Base-by-base conservation (phyloP, 192 early-diverging fungal species). In the Coemansia asiatica region DNA sequence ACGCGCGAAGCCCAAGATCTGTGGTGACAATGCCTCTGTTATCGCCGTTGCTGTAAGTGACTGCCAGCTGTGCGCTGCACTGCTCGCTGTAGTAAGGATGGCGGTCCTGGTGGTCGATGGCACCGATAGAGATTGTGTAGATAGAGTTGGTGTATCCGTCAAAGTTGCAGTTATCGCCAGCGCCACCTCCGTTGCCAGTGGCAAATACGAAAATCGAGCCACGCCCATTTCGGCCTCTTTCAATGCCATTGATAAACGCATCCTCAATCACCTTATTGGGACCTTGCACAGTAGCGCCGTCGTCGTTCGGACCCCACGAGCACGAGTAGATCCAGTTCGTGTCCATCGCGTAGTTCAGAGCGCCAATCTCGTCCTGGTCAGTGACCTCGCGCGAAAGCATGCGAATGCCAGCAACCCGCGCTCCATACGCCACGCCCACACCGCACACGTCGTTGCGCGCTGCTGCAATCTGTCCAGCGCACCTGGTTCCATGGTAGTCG, bases 381-480 rank as follows among this genome's bases (percentile, higher is more conserved):
- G 92, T 95, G 49, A 98, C 87, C 13, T 84, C 84, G 31, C 85
- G 90, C 4, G 94, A 96, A 4, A 99, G 83, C 64, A 99, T 95
- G 35, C 97, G 87, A 46, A 98, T 81, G 0, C 93, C 95, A 0
- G 94, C 85, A 0, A 99, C 91, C 61, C 89, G 86, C 13, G 95
- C 89, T 58, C 90, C 82, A 57, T 87, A 97, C 0, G 97, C 97
- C 4, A 98, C 87, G 18, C 97, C 97, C 0, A 98, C 87, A 23
- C 95, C 95, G 69, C 97, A 97, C 6, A 96, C 87, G 65, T 92
- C 76, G 77, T 99, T 99, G 59, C 84, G 85, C n/a, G 80, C 82
- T 1, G 97, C 94, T 0, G 95, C 97, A 15, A 99, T 94, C 83
- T 97, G 93, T 16, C 97, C 97, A 6, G 97, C 97, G 74, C 96